Base-by-base conservation (phyloP, 148 eudicot genomes). In the Amaranthus palmeri region DNA sequence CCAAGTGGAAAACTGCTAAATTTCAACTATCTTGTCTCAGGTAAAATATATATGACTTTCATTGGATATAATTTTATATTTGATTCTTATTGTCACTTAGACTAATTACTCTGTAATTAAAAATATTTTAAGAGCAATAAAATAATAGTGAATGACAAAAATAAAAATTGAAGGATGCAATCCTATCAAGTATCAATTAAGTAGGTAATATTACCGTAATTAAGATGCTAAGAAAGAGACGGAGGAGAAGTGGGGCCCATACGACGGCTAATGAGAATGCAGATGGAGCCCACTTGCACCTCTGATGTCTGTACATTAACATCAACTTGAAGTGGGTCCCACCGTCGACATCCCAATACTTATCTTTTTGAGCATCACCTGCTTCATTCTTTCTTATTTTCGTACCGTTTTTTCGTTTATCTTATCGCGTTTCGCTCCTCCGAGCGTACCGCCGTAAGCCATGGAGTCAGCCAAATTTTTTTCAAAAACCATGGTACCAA, bases 201-300 rank as follows among this genome's bases (percentile, higher is more conserved):
- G 36, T 25, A 25, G 36, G 36, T 25, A 25, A 25, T n/a, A 4
- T 18, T 5, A 61, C 7, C 65, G 43, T 12, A 41, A 25, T 25
- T 25, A 12, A 40, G 65, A 61, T 43, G 66, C 7, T 41, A 8
- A 7, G 50, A 51, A 7, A 51, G 44, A 13, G 72, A 10, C 12
- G 71, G 49, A 6, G 12, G 36, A 25, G 36, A 25, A 25, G 46
- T 40, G 59, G 15, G 71, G 44, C 48, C 71, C 59, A 6, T 3
- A 40, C 10, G 68, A 64, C 68, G 68, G 40, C 68, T 64, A 45
- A 63, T 63, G 67, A 49, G 18, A 67, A 52, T 10, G 71, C 58
- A 54, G 60, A 54, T 0, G 71, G 72, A 69, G 61, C 72, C 72
- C 61, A 54, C 61, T 13, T 50, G 55, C 44, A 67, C 10, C 3